Percentiles rank a stretch among this genome's conserved stretches.
Evolutionary conservation across 768 basidiomycete species (phyloP).

Genomic region (Podaxis sp.): DNA sequence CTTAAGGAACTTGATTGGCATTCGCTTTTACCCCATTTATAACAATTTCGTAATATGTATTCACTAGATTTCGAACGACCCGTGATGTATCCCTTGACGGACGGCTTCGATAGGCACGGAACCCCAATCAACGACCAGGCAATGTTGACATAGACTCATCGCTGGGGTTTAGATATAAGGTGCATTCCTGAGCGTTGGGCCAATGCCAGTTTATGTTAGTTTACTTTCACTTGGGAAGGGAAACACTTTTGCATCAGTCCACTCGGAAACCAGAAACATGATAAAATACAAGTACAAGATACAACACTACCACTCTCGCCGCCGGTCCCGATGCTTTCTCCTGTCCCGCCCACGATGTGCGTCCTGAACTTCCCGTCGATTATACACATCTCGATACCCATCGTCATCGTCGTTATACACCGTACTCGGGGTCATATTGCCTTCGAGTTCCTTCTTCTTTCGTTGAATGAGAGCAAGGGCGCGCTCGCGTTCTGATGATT

Average conservation of each 20-base stretch:
- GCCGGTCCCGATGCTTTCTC: conserved; percentile 9
- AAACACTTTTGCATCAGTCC: neutral
- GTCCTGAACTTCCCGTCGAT: conserved; percentile 68
- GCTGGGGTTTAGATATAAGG: too few species aligned
- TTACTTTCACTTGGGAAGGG: too few species aligned
- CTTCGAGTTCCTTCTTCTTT: conserved; percentile 62
- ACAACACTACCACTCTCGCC: conserved; percentile 11
- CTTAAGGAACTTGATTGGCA: neutral
- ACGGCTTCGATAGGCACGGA: too few species aligned
- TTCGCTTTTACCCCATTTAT: too few species aligned
- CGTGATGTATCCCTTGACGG: too few species aligned
- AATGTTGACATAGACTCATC: too few species aligned
- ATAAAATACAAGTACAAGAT: neutral
- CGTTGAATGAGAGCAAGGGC: conserved; percentile 70
- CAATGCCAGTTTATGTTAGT: too few species aligned
- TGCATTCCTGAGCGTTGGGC: too few species aligned
- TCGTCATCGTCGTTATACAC: conserved; percentile 47
- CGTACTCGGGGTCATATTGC: conserved; percentile 71
- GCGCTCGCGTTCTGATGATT: conserved; percentile 73
- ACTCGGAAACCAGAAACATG: neutral
- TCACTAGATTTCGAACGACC: too few species aligned
- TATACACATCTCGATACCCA: conserved; percentile 72
- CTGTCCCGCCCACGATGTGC: conserved; percentile 51
- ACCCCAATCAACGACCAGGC: too few species aligned
- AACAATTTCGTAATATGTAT: too few species aligned